phyloP scores from a whole-genome alignment of 75 land plant species.

The Sequoia sempervirens region DNA sequence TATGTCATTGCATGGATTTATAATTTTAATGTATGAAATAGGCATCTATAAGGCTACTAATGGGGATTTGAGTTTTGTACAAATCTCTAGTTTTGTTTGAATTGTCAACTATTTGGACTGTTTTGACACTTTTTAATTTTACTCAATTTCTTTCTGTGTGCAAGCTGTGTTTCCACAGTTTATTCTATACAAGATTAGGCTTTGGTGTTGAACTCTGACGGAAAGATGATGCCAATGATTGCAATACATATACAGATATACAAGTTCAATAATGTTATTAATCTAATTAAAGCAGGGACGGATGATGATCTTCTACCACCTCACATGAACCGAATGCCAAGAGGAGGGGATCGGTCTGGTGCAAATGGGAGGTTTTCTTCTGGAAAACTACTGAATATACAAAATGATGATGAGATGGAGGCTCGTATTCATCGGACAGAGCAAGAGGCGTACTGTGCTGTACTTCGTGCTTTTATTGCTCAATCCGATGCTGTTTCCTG shows the following conservation, averaged over 20 bases:
- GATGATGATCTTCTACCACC: constrained; percentile 33
- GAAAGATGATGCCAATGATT: background rate
- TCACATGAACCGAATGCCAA: background rate
- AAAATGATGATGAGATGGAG: constrained; percentile 12
- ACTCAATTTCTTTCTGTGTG: background rate
- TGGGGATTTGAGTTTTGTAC: background rate
- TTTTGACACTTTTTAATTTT: background rate
- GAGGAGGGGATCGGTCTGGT: constrained; percentile 13
- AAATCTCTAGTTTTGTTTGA: background rate
- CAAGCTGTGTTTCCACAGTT: background rate
- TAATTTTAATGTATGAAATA: background rate
- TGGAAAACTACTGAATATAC: constrained; percentile 6
- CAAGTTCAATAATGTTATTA: background rate
- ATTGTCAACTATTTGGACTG: background rate
- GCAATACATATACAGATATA: background rate
- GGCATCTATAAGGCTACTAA: background rate
- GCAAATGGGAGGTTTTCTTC: constrained; percentile 14
- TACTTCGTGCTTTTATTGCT: constrained; percentile 41
- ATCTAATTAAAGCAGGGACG: constrained; percentile 16
- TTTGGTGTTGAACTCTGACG: background rate
- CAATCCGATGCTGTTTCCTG: constrained; percentile 51
- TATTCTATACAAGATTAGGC: background rate
- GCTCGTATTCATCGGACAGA: constrained; percentile 29
- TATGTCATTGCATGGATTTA: background rate
- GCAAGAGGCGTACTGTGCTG: constrained; percentile 41